Evolutionary conservation across 805 yeast genomes (phyloP), one percentile per base, ranked within the genome.

Genomic region (Candida methanosorbosa): DNA sequence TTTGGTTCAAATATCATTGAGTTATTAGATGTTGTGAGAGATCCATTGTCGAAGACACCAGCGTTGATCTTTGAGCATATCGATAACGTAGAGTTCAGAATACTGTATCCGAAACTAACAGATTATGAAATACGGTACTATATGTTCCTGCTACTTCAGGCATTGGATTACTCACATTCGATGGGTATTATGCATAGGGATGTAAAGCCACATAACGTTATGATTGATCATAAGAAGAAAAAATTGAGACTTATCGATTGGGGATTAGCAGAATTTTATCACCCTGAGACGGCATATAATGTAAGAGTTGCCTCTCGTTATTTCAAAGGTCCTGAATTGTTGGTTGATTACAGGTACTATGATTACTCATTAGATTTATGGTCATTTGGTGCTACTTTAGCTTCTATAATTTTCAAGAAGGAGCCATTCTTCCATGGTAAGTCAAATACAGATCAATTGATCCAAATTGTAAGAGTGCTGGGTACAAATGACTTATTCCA

Each of bases 181-280:
- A 82, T 82, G 80, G 97, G 97, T 25, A 85, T 88, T 44, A 86
- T 86, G 81, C 96, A 86, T 59, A 68, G 96, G 54, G 96, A 86
- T 59, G 95, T 86, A 33, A 86, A 86, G 55, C 95, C 95, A 9
- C 95, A 86, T 57, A 86, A 86, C 52, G 85, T 86, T 29, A 86
- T 86, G 95, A 86, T 86, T 46, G 95, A 87, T 59, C 95, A 86
- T 41, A 61, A 66, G 18, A 56, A 53, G 30, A 71, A 69, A 44
- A 62, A 65, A 27, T 61, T 87, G 50, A 71, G 90, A 47, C 70
- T 87, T 37, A 87, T 87, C 43, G 96, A 87, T 62, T 87, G 96
- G 96, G 96, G 96, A 13, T 63, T 87, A 40, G 95, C 95, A 7
- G 96, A 87, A 56, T 87, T 83, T 52, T 87, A 87, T 58, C 95